These are phyloP conservation scores for Kluyveromyces wickerhamii DNA, from an alignment of 805 yeast species.

Conservation along the genomic window DNA sequence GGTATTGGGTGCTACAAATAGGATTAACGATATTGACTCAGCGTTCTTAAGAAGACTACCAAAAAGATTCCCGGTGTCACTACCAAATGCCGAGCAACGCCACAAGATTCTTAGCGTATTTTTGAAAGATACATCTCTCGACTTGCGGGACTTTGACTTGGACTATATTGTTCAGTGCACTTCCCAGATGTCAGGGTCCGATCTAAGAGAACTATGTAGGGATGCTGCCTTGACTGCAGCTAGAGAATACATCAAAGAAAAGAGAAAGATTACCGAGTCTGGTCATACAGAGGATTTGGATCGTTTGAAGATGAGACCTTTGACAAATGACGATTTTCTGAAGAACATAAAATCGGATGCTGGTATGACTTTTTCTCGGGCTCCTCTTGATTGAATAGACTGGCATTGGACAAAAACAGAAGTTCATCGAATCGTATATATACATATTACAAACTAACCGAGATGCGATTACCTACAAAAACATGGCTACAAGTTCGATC, in stretches of 20 bases:
- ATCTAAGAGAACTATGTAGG: constrained; percentile 81
- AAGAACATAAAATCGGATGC: constrained; percentile 26
- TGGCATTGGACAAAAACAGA: too few relatives aligned
- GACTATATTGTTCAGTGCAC: constrained; percentile 54
- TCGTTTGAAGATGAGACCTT: constrained; percentile 48
- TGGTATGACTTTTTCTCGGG: constrained; percentile 15
- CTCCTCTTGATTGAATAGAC: constrained; percentile 16
- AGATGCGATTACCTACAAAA: too few relatives aligned
- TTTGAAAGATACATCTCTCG: constrained; percentile 57
- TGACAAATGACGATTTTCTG: constrained; percentile 56
- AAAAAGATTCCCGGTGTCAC: constrained; percentile 69
- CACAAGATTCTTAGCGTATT: constrained; percentile 60
- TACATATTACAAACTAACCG: too few relatives aligned
- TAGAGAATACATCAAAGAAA: constrained; percentile 68
- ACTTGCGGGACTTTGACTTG: constrained; percentile 46
- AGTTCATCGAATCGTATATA: too few relatives aligned
- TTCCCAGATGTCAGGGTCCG: constrained; percentile 81
- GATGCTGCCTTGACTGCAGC: constrained; percentile 89
- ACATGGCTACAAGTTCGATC: too few relatives aligned
- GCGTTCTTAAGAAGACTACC: constrained; percentile 94
- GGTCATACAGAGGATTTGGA: constrained; percentile 24
- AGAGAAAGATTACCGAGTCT: constrained; percentile 35
- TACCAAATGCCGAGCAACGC: constrained; percentile 66
- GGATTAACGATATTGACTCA: constrained; percentile 84
- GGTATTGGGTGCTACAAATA: constrained; percentile 90